Conservation (phyloP, 345 rosid species). For the Eutrema japonicum region DNA sequence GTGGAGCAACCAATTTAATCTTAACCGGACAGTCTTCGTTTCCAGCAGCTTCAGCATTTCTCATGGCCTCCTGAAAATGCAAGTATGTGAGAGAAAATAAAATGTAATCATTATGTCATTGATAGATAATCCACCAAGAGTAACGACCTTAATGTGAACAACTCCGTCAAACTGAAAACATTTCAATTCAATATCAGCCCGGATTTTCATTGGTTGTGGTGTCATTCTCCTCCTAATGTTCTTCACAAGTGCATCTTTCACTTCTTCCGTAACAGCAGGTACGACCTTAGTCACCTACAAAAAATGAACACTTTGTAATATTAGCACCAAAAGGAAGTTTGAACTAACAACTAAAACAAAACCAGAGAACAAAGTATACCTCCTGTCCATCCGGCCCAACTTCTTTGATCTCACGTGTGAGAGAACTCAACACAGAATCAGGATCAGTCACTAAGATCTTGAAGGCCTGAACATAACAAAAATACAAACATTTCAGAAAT, state of each 20-base stretch:
- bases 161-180: constrained; percentile 99
- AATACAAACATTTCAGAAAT: neutral
- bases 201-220: constrained; percentile 92
- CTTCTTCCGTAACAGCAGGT: constrained; percentile 86
- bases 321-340: constrained; percentile 17
- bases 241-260: constrained; percentile 82
- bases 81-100: constrained; percentile 25
- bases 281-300: constrained; percentile 75
- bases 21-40: constrained; percentile 92
- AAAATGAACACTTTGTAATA: constrained; percentile 7
- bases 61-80: constrained; percentile 83
- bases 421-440: constrained; percentile 74
- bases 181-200: constrained; percentile 94
- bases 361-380: constrained; percentile 50
- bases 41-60: constrained; percentile 93
- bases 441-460: constrained; percentile 92
- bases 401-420: constrained; percentile 88
- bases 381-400: constrained; percentile 86
- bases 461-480: constrained; percentile 67
- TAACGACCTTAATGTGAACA: constrained; percentile 85
- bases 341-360: neutral
- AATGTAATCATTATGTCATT: neutral
- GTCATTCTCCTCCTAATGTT: constrained; percentile 97
- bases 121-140: neutral
- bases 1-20: constrained; percentile 95